Base-by-base conservation (phyloP, 2,329 filamentous ascomycete species). In the Penicillium decumbens region DNA sequence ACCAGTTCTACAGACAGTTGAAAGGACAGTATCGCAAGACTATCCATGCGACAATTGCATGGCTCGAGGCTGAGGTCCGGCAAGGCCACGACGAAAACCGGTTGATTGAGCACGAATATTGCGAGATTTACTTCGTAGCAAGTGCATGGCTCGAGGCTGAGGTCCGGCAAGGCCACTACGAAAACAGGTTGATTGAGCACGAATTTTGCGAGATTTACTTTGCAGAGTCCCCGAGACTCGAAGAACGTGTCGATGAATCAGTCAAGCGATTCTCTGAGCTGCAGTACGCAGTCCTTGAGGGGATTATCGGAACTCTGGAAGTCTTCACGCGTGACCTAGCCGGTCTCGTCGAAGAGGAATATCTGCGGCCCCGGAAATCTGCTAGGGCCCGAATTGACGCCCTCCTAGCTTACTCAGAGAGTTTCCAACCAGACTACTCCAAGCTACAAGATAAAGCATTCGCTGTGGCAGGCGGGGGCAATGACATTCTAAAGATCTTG, bases 341-440 rank as follows among this genome's bases (percentile, higher is more conserved):
- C 38, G 15, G 41, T 4, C 18, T 39, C 5, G 20, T 64, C 7
- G 2, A 54, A 4, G 3, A 32, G 5, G 45, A 61, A 15, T 58
- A 57, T 41, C 20, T 60, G 24, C 24, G 10, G n/a, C 56, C 62
- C 37, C 55, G 55, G 18, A 7, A 41, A 13, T 49, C 49, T 29
- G 60, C 60, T 9, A 56, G 55, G 44, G 35, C 33, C 10, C 62
- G 53, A 6, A 49, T 66, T 7, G 56, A 66, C 37, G 7, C 15
- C 2, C 18, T 61, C 15, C 41, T 64, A 6, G n/a, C 33, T 7
- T 28, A 44, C 20, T 9, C 24, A 1, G 3, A 40, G n/a, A 24
- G 24, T 9, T 25, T 54, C 12, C 12, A 48, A 1, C 2, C 24
- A 4, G 18, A 43, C 4, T 65, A 65, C 27, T 1, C 1, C 0